Conservation (phyloP, 176 grass and related monocot species). For the Pontederia paniculata region DNA sequence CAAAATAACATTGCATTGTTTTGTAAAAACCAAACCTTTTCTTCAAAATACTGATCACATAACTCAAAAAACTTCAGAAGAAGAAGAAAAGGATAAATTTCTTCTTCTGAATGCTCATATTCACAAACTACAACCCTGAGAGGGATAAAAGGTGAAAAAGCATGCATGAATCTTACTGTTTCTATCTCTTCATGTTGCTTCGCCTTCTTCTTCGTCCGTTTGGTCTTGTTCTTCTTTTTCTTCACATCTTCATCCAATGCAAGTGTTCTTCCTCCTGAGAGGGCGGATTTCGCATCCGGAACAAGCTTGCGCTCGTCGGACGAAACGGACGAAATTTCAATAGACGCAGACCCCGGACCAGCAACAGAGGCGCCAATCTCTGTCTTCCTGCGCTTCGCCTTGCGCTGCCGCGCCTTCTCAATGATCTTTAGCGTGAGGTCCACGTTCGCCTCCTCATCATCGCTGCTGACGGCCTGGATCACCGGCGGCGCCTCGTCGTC, state of each 20-base stretch:
- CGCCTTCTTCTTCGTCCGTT: constrained; percentile 30
- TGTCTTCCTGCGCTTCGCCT: constrained; percentile 19
- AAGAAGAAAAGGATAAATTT: too few species aligned
- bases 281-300: not conserved
- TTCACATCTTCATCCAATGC: constrained; percentile 16
- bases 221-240: constrained; percentile 38
- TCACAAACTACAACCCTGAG: not conserved
- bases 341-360: not conserved
- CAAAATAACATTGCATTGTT: not conserved
- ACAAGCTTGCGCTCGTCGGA: constrained; percentile 23
- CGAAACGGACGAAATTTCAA: constrained; percentile 16
- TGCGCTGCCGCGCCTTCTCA: constrained; percentile 34
- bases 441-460: constrained; percentile 68
- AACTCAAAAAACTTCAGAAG: too few species aligned
- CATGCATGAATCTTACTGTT: not conserved
- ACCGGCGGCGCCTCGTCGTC: not conserved
- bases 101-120: not conserved
- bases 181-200: constrained; percentile 16
- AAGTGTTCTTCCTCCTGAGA: constrained; percentile 20
- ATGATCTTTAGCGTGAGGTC: constrained; percentile 78
- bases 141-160: constrained; percentile 7
- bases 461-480: constrained; percentile 22
- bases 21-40: not conserved
- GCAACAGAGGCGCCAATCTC: not conserved
- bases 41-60: too few species aligned